Base-by-base conservation (phyloP, 1,284 basidiomycete genomes). In the Amylostereum chailletii region DNA sequence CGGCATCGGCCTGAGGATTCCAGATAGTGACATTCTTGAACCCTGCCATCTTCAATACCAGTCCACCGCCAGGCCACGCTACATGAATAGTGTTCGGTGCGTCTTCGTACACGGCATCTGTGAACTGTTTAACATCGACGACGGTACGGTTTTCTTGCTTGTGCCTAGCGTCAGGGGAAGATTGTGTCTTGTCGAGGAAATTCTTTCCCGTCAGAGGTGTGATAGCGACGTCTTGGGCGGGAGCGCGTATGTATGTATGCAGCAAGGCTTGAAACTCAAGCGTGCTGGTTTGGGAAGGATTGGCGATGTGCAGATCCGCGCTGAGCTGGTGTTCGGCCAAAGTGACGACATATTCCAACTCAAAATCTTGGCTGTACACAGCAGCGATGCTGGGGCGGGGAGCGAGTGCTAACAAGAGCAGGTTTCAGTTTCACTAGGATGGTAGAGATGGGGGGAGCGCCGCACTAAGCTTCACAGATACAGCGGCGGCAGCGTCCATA, bases 211-310 rank as follows among this genome's bases (percentile, higher is more conserved):
- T 70, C 31, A 91, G 67, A 4, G 84, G 78, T 5, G 67, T 69
- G 53, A 91, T 70, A 2, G 71, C 61, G n/a, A 81, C 77, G 4
- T 74, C 66, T 50, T 74, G 72, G 39, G 75, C 74, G 42, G 76
- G 85, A 5, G 77, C 86, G n/a, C 75, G 76, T 53, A 93, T 75
- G 66, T 95, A 95, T 49, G 77, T 91, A 66, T 94, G 92, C 51
- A 95, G 75, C 34, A 95, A 71, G 1, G 90, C 85, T 65, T 95
- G 92, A 71, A 93, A 94, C 60, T 83, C 81, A 47, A 94, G 75
- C 2, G 65, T 55, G 48, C 75, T 69, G 0, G 66, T 53, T 53
- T 61, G 62, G 29, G 74, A 69, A 0, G 69, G 59, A 61, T 94
- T 94, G 54, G 73, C 75, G 51, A 94, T 83, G 62, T 90, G 85